Base-by-base conservation (phyloP, 352 stramenopile genomes). In the Pythium volutum region DNA sequence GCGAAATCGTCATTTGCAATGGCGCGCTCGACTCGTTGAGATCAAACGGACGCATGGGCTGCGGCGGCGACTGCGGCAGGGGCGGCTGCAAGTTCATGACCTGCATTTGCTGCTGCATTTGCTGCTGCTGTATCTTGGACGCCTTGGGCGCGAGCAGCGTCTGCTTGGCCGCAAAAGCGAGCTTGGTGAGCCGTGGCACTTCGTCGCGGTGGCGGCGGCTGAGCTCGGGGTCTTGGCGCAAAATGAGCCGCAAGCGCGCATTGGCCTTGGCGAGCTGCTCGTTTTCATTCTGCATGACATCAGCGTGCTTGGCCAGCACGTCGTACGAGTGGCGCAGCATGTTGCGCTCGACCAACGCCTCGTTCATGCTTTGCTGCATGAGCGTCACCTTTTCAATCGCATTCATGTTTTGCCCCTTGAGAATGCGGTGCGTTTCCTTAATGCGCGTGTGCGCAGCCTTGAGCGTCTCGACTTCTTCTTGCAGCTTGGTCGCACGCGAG, bases 131-230 rank as follows among this genome's bases (percentile, higher is more conserved):
- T 16, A 70, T 31, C 9, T 88, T 87, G 53, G 71, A 66, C 10
- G 55, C 68, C 31, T 75, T 77, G 14, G 66, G 58, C 43, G 73
- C 73, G 1, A 77, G 57, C 48, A 69, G 66, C 45, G 70, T 72
- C 67, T 87, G 80, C 76, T 91, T 94, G 34, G 76, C 79, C 22
- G 75, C 75, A 49, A 87, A 76, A 46, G 81, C 79, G 10, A 93
- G 70, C 74, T 95, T 95, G 26, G 84, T 95, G 18, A 95, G 64
- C 9, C 81, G 79, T 20, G 85, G 83, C 38, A 95, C 85, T 64
- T 95, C 85, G 48, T 95, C 85, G 55, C 85, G 85, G 64, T 91
- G 83, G 62, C 88, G 89, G 55, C 85, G 83, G 50, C 84, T 95
- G 26, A 95, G 67, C 61, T 93, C 83, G 15, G 85, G 83, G 66